Percentiles rank a stretch among this genome's conserved stretches.
These are phyloP conservation scores for Mycena maculata DNA, from an alignment of 768 basidiomycete species.

Conservation along the genomic window DNA sequence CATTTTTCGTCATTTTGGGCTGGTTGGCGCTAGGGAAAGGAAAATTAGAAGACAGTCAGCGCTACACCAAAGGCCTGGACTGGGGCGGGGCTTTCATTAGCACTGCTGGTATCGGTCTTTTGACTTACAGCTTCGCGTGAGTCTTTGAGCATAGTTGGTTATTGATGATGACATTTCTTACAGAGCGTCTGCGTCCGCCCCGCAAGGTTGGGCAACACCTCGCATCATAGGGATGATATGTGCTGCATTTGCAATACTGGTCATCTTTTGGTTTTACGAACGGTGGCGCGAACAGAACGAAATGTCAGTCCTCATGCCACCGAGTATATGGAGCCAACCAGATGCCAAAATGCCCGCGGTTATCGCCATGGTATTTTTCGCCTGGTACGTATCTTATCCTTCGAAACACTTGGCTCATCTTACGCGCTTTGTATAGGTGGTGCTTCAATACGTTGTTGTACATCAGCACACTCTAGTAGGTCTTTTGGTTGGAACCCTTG, in stretches of 20 bases:
- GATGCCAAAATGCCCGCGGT: constrained; percentile 40
- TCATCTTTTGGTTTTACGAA: constrained; percentile 13
- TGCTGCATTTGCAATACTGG: too few relatives aligned
- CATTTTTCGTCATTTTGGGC: constrained; percentile 10
- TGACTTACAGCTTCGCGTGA: constrained; percentile 45
- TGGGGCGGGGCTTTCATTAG: constrained; percentile 45
- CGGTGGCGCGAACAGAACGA: constrained; percentile 4
- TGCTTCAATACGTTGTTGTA: constrained; percentile 45
- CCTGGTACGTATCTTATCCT: constrained; percentile 1
- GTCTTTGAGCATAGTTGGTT: too few relatives aligned
- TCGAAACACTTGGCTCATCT: too few relatives aligned
- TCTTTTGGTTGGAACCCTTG: too few relatives aligned
- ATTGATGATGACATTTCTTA: too few relatives aligned
- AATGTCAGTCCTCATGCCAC: constrained; percentile 40
- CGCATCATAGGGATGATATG: too few relatives aligned
- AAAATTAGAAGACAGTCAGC: constrained; percentile 3
- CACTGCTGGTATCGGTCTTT: constrained; percentile 40
- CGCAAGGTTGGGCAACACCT: too few relatives aligned
- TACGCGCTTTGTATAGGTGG: too few relatives aligned
- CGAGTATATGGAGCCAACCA: constrained; percentile 43
- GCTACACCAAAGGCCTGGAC: constrained; percentile 44
- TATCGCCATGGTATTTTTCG: constrained; percentile 37
- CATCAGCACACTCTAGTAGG: constrained; percentile 40
- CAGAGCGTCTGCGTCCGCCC: too few relatives aligned
- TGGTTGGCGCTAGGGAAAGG: neutral